Percentiles rank a stretch among this genome's conserved stretches.
These are phyloP conservation scores for Aspergillus awamori DNA, from an alignment of 2,329 filamentous ascomycete species.

Conservation along the genomic window DNA sequence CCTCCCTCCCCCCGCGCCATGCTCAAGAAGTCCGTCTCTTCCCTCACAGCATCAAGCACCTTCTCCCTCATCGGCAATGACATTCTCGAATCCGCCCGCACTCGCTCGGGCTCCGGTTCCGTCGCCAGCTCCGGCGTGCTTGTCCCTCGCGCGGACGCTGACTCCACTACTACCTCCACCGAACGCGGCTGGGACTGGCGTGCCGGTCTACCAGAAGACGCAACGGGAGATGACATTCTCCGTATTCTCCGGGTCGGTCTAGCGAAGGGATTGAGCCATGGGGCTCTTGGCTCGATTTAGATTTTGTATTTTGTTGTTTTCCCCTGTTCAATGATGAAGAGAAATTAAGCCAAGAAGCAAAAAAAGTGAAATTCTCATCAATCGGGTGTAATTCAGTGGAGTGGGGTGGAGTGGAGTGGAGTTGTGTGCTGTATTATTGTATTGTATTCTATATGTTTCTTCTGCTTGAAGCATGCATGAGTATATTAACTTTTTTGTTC, in stretches of 20 bases:
- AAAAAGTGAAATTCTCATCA: not conserved
- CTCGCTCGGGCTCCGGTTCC: slow-evolving; percentile 46
- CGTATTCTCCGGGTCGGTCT: slow-evolving; percentile 71
- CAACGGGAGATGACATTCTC: slow-evolving; percentile 70
- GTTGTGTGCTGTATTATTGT: not conserved
- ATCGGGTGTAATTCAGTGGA: too few species aligned
- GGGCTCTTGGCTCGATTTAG: slow-evolving; percentile 31
- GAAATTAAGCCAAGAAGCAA: not conserved
- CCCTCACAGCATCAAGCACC: slow-evolving; percentile 58
- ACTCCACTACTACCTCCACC: slow-evolving; percentile 23
- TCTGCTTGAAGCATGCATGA: not conserved
- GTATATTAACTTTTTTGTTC: too few species aligned
- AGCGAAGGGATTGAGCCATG: slow-evolving; percentile 66
- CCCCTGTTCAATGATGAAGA: too few species aligned
- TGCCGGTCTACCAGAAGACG: slow-evolving; percentile 57
- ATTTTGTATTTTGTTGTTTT: not conserved
- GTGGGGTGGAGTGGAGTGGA: too few species aligned
- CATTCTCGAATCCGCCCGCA: slow-evolving; percentile 59
- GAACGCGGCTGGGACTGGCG: slow-evolving; percentile 75
- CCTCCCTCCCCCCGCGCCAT: slow-evolving; percentile 64
- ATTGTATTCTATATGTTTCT: slow-evolving; percentile 4
- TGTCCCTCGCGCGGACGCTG: slow-evolving; percentile 34
- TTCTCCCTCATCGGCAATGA: slow-evolving; percentile 75
- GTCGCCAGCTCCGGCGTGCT: slow-evolving; percentile 59
- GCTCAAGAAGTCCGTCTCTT: slow-evolving; percentile 64